Percentiles rank a stretch among this genome's conserved stretches.
These are phyloP conservation scores for Thalassiosira ordinaria DNA, from an alignment of 352 stramenopile species.

Conservation along the genomic window DNA sequence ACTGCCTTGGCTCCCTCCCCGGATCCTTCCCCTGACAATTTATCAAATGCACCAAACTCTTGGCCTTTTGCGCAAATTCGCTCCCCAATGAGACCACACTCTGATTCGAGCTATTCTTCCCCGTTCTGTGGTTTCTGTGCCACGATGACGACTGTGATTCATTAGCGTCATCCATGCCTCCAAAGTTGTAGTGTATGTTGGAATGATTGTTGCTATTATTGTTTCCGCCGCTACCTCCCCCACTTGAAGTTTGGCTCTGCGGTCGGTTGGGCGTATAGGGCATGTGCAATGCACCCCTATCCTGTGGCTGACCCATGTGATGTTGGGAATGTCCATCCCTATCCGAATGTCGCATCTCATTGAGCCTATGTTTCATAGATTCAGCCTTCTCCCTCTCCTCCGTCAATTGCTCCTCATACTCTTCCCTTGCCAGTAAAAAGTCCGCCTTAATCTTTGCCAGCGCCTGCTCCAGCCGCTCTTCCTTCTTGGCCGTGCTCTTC, in stretches of 20 bases:
- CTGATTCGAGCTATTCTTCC: slow-evolving; percentile 18
- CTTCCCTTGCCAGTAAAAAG: slow-evolving; percentile 77
- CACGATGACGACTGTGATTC: slow-evolving; percentile 1
- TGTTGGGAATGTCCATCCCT: background rate
- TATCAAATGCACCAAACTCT: slow-evolving; percentile 51
- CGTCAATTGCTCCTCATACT: slow-evolving; percentile 50
- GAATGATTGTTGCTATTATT: background rate
- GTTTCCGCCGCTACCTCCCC: background rate
- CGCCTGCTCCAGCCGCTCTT: slow-evolving; percentile 77
- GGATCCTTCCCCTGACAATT: slow-evolving; percentile 44
- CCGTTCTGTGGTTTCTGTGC: slow-evolving; percentile 1
- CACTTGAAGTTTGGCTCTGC: background rate
- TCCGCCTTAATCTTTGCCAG: slow-evolving; percentile 82
- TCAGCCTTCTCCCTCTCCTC: slow-evolving; percentile 36
- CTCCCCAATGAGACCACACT: slow-evolving; percentile 47
- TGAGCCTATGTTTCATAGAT: slow-evolving; percentile 29
- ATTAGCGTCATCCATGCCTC: slow-evolving; percentile 5
- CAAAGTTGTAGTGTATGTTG: background rate
- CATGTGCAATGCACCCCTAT: background rate
- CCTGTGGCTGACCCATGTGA: too few relatives aligned
- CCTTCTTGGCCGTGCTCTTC: slow-evolving; percentile 61
- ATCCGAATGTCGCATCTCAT: slow-evolving; percentile 14
- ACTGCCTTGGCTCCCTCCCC: background rate
- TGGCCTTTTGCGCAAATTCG: slow-evolving; percentile 53
- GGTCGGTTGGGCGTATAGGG: slow-evolving; percentile 13